phyloP scores from a whole-genome alignment of 1,284 basidiomycete genomes.

The Leccinum angustisporum region DNA sequence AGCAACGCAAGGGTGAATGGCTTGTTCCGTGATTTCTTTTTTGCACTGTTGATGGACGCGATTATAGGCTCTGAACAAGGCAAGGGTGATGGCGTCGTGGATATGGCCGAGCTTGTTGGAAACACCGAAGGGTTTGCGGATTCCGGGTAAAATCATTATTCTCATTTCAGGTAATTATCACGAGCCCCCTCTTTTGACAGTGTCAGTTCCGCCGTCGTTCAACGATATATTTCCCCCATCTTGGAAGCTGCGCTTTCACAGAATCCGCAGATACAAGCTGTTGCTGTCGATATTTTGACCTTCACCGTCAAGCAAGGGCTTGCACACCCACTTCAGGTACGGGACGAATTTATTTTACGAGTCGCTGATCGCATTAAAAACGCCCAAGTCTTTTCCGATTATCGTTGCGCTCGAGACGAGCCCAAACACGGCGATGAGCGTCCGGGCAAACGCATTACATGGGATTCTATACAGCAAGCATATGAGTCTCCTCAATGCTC shows the following conservation, averaged over 20 bases:
- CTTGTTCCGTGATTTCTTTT: neutral
- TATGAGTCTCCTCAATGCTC: constrained; percentile 83
- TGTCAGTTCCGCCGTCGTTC: constrained; percentile 90
- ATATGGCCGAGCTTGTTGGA: constrained; percentile 92
- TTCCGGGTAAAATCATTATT: constrained; percentile 64
- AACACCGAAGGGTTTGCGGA: constrained; percentile 94
- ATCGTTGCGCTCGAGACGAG: constrained; percentile 93
- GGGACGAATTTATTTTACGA: constrained; percentile 11
- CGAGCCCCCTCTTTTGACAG: constrained; percentile 41
- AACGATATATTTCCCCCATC: constrained; percentile 86
- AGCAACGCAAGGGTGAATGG: constrained; percentile 60
- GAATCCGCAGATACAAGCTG: constrained; percentile 69
- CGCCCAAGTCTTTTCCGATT: constrained; percentile 81
- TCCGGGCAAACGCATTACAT: constrained; percentile 81
- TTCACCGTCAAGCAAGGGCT: constrained; percentile 95
- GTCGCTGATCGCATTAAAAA: neutral
- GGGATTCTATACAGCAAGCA: constrained; percentile 86
- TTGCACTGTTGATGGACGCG: constrained; percentile 2
- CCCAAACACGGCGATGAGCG: constrained; percentile 57
- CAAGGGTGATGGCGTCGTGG: constrained; percentile 54
- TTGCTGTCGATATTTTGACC: constrained; percentile 88
- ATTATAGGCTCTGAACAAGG: constrained; percentile 37
- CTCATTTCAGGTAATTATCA: neutral
- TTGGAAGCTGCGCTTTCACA: constrained; percentile 78
- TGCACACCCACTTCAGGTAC: constrained; percentile 87